Base-by-base conservation (phyloP, 2,329 filamentous ascomycete genomes). In the Tolypocladium ovalisporum region DNA sequence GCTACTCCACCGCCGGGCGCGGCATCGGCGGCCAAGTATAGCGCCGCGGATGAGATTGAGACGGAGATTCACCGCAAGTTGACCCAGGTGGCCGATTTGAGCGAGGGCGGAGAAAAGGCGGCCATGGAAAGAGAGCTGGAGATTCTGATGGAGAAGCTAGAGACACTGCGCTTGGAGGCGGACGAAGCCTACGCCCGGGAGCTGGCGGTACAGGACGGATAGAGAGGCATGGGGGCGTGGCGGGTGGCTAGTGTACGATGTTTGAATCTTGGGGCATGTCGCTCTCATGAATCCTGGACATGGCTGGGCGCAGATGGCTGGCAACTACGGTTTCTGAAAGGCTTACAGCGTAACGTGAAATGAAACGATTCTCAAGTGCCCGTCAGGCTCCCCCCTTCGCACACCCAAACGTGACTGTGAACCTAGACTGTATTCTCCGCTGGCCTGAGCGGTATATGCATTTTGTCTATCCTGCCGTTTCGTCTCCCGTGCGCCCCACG, bases 141-240 rank as follows among this genome's bases (percentile, higher is more conserved):
- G 57, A 67, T 65, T 36, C 62, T 81, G 56, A 71, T 70, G 47
- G 60, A 62, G 15, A 68, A 69, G 52, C 62, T 79, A 32, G 71
- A 75, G 55, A 57, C 61, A 57, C 57, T 79, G 56, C 66, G 70
- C 59, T 59, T 77, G 7, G 73, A 78, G 64, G 77, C 74, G 2
- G 77, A 81, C 55, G 78, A 74, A 63, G 71, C 75, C 59, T 76
- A 76, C 59, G 78, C 76, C 35, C 68, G 70, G 59, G 73, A 76
- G 60, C 55, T 80, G 60, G 74, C 66, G 12, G 54, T 55, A 9
- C 57, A 56, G 37, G 54, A 60, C 42, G 34, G 37, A 12, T 32
- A 44, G 15, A 51, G n/a, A 39, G 9, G 29, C n/a, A n/a, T 32
- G 19, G 59, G 52, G 49, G n/a, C 10, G 40, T 12, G 3, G 19